Base-by-base conservation (phyloP, 495 filamentous ascomycete genomes). In the Xylaria grammica region DNA sequence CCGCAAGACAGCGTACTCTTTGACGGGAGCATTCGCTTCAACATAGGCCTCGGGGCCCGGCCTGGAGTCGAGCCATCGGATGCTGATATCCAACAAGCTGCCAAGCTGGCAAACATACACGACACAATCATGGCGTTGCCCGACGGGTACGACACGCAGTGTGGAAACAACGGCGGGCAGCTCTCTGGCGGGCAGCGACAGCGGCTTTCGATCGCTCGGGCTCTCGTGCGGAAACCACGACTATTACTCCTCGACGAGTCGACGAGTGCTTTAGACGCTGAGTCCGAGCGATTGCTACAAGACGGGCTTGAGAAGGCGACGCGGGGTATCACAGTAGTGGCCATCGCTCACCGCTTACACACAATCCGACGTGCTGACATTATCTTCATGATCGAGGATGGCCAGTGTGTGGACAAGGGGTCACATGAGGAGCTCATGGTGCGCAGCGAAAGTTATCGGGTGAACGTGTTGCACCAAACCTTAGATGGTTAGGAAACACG, bases 231-330 rank as follows among this genome's bases (percentile, higher is more conserved):
- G 44, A 88, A 96, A 69, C 91, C 94, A 0, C 87, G 89, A 17
- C 84, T 98, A 42, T 70, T 98, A 49, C 85, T 97, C 36, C 74
- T 97, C 50, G 93, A 97, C 67, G 93, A 97, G 71, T 89, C 89
- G 6, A 97, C 92, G 0, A 89, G 87, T 68, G 90, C 92, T 24
- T 75, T 97, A 24, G 93, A 97, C 70, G 84, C 86, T 8, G 84
- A 84, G 45, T 90, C 87, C 62, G 91, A 94, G 70, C 78, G 79
- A 27, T 79, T 88, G 15, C 77, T 96, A 48, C 90, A 95, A 74
- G 86, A 88, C 4, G 87, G 87, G 1, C 78, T 96, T 57, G 87
- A 93, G 42, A 81, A 83, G 60, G 91, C 87, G 67, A 82, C 90
- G 1, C 79, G 82, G 56, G 89, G 88, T 10, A 87, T 90, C 51